These are phyloP conservation scores for Chloroidium sp. DNA, from an alignment of 163 green algal genomes.

Conservation along the genomic window DNA sequence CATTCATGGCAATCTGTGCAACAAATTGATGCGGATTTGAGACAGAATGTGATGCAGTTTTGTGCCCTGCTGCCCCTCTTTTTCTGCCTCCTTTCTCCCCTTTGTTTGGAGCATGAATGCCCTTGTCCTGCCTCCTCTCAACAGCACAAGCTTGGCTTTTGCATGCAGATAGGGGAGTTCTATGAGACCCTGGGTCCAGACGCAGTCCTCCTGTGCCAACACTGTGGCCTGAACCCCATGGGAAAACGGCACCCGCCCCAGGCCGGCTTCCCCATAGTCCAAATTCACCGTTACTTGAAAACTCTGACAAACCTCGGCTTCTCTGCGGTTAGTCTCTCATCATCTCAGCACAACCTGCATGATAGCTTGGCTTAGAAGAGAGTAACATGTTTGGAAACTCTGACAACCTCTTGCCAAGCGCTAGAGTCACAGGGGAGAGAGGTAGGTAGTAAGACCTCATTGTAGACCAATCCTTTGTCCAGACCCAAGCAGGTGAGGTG, in stretches of 20 bases:
- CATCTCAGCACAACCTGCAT: background rate
- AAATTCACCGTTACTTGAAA: conserved; percentile 48
- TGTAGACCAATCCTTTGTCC: too few relatives aligned
- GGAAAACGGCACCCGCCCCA: conserved; percentile 34
- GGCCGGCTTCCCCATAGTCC: conserved; percentile 64
- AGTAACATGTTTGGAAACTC: background rate
- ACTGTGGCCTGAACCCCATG: conserved; percentile 73
- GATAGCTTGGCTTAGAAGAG: background rate
- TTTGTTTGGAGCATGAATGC: background rate
- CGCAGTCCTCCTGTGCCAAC: conserved; percentile 72
- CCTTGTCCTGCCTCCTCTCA: background rate
- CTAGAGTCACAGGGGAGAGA: too few relatives aligned
- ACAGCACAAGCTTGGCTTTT: background rate
- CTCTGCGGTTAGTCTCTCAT: conserved; percentile 25
- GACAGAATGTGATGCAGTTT: too few relatives aligned
- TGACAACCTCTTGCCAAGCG: background rate
- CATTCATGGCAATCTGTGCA: too few relatives aligned
- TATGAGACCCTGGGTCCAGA: conserved; percentile 80
- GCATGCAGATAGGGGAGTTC: conserved; percentile 66
- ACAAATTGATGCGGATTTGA: too few relatives aligned
- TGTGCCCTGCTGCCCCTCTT: too few relatives aligned
- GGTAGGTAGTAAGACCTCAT: too few relatives aligned
- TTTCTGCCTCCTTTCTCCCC: background rate
- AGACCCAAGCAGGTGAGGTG: too few relatives aligned
- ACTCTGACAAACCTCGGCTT: conserved; percentile 45